Evolutionary conservation across 805 yeast species (phyloP).

Genomic region (Metschnikowia continentalis): DNA sequence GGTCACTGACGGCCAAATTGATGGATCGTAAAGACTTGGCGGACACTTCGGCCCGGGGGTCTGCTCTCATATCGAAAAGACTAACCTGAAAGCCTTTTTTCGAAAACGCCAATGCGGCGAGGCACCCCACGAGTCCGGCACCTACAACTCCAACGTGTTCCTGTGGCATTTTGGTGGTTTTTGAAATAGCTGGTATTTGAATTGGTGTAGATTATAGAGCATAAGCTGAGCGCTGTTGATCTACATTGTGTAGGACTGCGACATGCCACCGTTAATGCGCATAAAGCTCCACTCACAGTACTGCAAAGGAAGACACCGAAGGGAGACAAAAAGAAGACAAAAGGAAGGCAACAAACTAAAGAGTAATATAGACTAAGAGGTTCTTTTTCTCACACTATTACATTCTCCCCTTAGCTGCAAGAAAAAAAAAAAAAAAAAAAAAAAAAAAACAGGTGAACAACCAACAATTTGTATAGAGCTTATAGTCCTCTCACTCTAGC

Average conservation of each 20-base stretch:
- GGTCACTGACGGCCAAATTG: slow-evolving; percentile 80
- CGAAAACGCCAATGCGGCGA: slow-evolving; percentile 76
- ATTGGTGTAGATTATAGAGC: neutral
- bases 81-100: slow-evolving; percentile 69
- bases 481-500: no score
- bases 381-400: no score
- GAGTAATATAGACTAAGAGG: no score
- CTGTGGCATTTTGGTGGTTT: neutral
- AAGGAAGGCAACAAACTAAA: no score
- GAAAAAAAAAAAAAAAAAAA: no score
- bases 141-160: slow-evolving; percentile 60
- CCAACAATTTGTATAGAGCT: no score
- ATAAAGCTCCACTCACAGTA: neutral
- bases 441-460: no score
- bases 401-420: no score
- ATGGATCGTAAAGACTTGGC: slow-evolving; percentile 58
- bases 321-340: no score
- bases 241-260: neutral
- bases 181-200: neutral
- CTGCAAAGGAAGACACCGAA: no score
- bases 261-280: neutral
- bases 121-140: slow-evolving; percentile 86
- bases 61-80: slow-evolving; percentile 66
- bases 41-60: slow-evolving; percentile 46
- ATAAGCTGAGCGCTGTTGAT: neutral